These are phyloP conservation scores for Hydrangea macrophylla DNA, from an alignment of 148 eudicot genomes.

Conservation along the genomic window DNA sequence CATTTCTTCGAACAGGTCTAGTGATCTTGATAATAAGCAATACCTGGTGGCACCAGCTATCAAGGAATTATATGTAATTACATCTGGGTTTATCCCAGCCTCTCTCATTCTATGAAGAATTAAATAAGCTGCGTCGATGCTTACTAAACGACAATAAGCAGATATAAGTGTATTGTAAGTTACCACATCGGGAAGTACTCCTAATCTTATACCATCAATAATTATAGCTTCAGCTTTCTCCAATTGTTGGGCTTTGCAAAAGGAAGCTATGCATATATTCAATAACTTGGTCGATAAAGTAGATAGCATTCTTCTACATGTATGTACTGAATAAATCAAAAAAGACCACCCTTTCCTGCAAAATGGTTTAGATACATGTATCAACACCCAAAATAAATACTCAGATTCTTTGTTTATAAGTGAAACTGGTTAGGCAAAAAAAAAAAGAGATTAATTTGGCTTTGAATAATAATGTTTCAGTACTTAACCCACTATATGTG, in stretches of 20 bases:
- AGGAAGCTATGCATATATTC: conserved; percentile 70
- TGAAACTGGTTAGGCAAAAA: too few relatives aligned
- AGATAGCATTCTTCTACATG: conserved; percentile 32
- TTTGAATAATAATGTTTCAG: too few relatives aligned
- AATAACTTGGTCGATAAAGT: conserved; percentile 66
- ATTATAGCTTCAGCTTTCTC: conserved; percentile 75
- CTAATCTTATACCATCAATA: conserved; percentile 80
- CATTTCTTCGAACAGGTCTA: conserved; percentile 83
- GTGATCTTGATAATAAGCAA: conserved; percentile 30
- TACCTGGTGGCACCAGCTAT: conserved; percentile 70
- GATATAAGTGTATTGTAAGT: conserved; percentile 81
- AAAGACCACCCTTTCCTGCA: too few relatives aligned
- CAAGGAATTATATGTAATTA: conserved; percentile 69
- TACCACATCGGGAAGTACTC: conserved; percentile 78
- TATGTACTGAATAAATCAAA: too few relatives aligned
- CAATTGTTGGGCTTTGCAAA: conserved; percentile 60
- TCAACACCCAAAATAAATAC: too few relatives aligned
- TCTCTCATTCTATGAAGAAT: conserved; percentile 70
- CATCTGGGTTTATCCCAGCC: conserved; percentile 80
- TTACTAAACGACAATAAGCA: conserved; percentile 74
- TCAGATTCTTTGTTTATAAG: too few relatives aligned
- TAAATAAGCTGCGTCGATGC: conserved; percentile 65
- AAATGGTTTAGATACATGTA: too few relatives aligned
- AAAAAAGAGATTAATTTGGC: too few relatives aligned
- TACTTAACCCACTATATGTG: too few relatives aligned